A percentile compares a stretch with the other conserved stretches of the same genome.
These are phyloP conservation scores for Debaryomycetaceae sp. DNA, from an alignment of 1,139 yeast genomes.

Conservation along the genomic window DNA sequence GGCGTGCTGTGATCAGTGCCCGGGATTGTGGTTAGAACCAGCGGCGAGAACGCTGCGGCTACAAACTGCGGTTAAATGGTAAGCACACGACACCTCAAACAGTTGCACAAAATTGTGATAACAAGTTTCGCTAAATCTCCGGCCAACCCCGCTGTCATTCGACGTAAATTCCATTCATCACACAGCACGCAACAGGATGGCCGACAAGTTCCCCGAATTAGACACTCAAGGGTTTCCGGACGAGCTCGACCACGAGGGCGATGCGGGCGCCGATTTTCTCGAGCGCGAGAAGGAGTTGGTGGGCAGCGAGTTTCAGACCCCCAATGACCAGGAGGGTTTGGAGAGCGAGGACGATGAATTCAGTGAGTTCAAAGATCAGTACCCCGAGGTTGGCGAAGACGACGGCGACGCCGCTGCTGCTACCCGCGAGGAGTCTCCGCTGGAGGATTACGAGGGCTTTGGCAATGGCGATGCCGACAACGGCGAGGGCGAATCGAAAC, in stretches of 20 bases:
- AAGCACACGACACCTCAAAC: too few relatives aligned
- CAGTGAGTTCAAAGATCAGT: slow-evolving; percentile 62
- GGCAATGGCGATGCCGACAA: slow-evolving; percentile 12
- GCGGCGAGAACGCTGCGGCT: too few relatives aligned
- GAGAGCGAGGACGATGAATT: slow-evolving; percentile 58
- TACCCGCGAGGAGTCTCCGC: slow-evolving; percentile 22
- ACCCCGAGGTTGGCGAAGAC: slow-evolving; percentile 52
- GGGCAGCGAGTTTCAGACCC: slow-evolving; percentile 79
- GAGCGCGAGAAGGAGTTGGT: slow-evolving; percentile 80
- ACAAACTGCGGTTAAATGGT: too few relatives aligned
- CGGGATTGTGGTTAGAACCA: too few relatives aligned
- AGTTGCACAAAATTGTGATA: too few relatives aligned
- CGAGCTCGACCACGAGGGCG: slow-evolving; percentile 24
- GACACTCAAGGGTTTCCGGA: slow-evolving; percentile 41
- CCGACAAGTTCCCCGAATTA: slow-evolving; percentile 84
- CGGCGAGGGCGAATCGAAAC: slow-evolving; percentile 44
- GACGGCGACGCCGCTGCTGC: slow-evolving; percentile 16
- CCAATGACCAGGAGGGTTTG: slow-evolving; percentile 53
- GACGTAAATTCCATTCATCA: not conserved
- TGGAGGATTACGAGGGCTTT: slow-evolving; percentile 27
- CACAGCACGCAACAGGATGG: slow-evolving; percentile 41
- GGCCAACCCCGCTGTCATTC: too few relatives aligned
- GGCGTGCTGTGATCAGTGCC: too few relatives aligned
- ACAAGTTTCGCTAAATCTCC: too few relatives aligned
- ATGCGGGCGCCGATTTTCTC: slow-evolving; percentile 56